phyloP scores from a whole-genome alignment of 129 eudicot genomes.

The Apium graveolens region DNA sequence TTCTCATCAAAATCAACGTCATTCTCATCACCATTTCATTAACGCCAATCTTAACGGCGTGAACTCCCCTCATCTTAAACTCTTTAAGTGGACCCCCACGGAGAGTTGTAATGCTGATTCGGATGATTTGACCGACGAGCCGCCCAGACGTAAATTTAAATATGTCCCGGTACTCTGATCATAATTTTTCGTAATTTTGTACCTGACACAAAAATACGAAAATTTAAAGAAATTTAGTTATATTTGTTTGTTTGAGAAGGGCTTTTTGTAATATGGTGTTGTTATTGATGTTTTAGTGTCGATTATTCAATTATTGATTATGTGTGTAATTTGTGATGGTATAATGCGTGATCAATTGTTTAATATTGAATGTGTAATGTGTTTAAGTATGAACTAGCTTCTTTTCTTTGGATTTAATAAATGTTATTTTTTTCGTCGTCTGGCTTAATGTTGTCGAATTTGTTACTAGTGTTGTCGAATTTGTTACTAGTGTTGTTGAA shows the following conservation, averaged over 20 bases:
- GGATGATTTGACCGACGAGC: conserved; percentile 27
- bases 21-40: conserved; percentile 10
- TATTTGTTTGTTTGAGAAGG: neutral
- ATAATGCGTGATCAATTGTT: neutral
- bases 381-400: too few relatives aligned
- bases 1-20: conserved; percentile 22
- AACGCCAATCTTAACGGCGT: conserved; percentile 37
- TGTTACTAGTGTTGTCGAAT: too few relatives aligned
- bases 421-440: too few relatives aligned
- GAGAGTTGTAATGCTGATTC: conserved; percentile 20
- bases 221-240: neutral
- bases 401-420: too few relatives aligned
- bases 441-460: too few relatives aligned
- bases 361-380: neutral
- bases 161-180: conserved; percentile 64
- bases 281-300: neutral
- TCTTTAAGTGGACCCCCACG: conserved; percentile 88
- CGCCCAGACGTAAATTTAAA: conserved; percentile 66
- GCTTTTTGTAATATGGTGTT: neutral
- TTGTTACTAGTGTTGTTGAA: too few relatives aligned
- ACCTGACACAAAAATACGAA: neutral
- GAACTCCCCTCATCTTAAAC: conserved; percentile 50
- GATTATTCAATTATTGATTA: neutral
- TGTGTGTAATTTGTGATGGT: neutral
- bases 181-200: neutral